Evolutionary conservation across 2,329 filamentous ascomycete genomes (phyloP).

Genomic region (Fonsecaea pedrosoi): DNA sequence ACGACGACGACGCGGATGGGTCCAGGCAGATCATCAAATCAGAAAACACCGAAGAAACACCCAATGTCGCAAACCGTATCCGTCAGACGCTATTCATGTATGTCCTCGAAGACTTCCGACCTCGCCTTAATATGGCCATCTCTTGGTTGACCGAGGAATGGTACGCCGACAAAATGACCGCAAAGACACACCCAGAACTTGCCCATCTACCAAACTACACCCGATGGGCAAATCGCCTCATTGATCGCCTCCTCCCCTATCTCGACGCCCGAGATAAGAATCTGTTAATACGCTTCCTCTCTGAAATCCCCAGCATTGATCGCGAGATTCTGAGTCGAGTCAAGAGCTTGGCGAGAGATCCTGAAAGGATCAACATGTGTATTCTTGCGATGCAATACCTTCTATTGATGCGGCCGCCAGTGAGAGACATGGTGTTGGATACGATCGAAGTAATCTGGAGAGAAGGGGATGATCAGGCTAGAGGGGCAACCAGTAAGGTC

Average conservation of each 20-base stretch:
- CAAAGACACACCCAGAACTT: constrained; percentile 48
- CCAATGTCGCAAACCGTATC: constrained; percentile 66
- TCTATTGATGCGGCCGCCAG: constrained; percentile 65
- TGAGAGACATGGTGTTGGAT: constrained; percentile 63
- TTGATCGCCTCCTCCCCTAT: constrained; percentile 89
- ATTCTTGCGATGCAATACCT: constrained; percentile 66
- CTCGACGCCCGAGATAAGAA: constrained; percentile 84
- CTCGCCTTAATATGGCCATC: constrained; percentile 86
- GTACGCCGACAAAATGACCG: constrained; percentile 80
- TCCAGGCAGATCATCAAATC: constrained; percentile 41
- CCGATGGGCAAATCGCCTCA: constrained; percentile 76
- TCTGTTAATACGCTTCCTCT: constrained; percentile 85
- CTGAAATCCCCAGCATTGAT: constrained; percentile 85
- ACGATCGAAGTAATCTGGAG: constrained; percentile 64
- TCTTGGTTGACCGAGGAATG: constrained; percentile 97
- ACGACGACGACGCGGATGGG: constrained; percentile 39
- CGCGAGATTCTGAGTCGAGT: constrained; percentile 74
- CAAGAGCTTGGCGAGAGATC: constrained; percentile 67
- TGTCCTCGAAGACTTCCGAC: constrained; percentile 89
- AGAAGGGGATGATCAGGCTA: constrained; percentile 59
- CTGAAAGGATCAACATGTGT: constrained; percentile 66
- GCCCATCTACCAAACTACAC: constrained; percentile 68
- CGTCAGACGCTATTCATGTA: constrained; percentile 83
- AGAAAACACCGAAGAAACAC: constrained; percentile 39
- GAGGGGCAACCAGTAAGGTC: constrained; percentile 59